These are phyloP conservation scores for Aspergillus avenaceus DNA, from an alignment of 495 filamentous ascomycete species.

Conservation along the genomic window DNA sequence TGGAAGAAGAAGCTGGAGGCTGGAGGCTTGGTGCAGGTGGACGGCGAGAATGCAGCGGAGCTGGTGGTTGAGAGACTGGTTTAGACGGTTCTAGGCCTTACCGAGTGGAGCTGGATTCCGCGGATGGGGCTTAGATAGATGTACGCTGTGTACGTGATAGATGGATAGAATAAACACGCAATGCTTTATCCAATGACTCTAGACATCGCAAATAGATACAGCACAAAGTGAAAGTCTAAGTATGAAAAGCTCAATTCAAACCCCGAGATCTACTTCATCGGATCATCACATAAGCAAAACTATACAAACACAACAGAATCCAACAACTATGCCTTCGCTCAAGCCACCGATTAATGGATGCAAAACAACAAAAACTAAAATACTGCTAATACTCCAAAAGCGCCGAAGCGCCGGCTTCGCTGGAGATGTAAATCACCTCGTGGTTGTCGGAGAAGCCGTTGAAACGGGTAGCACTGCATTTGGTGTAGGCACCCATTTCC, in stretches of 20 bases:
- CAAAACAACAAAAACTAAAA: conserved; percentile 3
- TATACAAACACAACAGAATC: conserved; percentile 7
- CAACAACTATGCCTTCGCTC: not conserved
- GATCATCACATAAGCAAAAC: not conserved
- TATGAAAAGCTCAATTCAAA: not conserved
- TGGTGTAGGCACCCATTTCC: conserved; percentile 98
- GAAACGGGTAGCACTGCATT: conserved; percentile 94
- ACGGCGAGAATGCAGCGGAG: conserved; percentile 16
- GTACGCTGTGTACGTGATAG: no score
- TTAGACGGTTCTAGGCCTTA: conserved; percentile 13
- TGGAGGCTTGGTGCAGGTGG: conserved; percentile 52
- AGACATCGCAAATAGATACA: not conserved
- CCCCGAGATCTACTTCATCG: conserved; percentile 5
- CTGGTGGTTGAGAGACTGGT: conserved; percentile 38
- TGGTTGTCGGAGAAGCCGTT: conserved; percentile 96
- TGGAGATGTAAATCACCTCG: conserved; percentile 89
- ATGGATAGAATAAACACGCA: not conserved
- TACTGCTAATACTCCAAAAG: conserved; percentile 54
- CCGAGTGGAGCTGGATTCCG: conserved; percentile 17
- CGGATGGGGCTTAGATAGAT: not conserved
- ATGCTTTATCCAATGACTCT: not conserved
- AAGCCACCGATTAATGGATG: not conserved
- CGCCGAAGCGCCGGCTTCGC: conserved; percentile 80
- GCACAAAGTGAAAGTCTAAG: not conserved
- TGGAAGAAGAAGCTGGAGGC: conserved; percentile 83